phyloP scores from a whole-genome alignment of 2,329 filamentous ascomycete species.

The Fusarium sp. region DNA sequence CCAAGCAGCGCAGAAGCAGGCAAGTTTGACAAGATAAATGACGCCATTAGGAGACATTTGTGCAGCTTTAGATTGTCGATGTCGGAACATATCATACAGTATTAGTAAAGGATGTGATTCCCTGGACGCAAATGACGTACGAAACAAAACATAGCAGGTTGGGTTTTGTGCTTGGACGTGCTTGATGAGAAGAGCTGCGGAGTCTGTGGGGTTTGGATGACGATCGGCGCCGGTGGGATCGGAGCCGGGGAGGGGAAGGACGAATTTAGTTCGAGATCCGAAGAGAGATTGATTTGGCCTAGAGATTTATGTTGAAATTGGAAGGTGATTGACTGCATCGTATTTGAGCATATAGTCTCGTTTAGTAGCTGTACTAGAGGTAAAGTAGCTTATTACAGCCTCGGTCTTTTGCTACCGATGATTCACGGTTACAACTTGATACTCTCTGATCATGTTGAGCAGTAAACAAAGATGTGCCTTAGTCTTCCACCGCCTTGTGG shows the following conservation, averaged over 20 bases:
- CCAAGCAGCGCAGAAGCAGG: constrained; percentile 8
- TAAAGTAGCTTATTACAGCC: neutral
- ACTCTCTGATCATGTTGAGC: neutral
- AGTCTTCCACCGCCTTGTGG: neutral
- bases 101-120: neutral
- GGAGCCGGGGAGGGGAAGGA: constrained; percentile 30
- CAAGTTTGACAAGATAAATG: neutral
- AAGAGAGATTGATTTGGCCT: neutral
- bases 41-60: neutral
- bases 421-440: constrained; percentile 3
- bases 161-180: constrained; percentile 2
- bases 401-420: constrained; percentile 8
- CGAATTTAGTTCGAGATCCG: constrained; percentile 30
- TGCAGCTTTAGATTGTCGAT: neutral
- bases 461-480: constrained; percentile 17
- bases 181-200: constrained; percentile 2
- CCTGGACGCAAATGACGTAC: constrained; percentile 19
- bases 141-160: constrained; percentile 25
- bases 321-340: constrained; percentile 5
- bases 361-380: neutral
- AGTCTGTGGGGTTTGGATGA: constrained; percentile 36
- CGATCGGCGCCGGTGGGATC: constrained; percentile 37
- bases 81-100: neutral
- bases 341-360: neutral
- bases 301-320: neutral